Conservation (phyloP, 805 yeast species). For the Lipomyces sp. region DNA sequence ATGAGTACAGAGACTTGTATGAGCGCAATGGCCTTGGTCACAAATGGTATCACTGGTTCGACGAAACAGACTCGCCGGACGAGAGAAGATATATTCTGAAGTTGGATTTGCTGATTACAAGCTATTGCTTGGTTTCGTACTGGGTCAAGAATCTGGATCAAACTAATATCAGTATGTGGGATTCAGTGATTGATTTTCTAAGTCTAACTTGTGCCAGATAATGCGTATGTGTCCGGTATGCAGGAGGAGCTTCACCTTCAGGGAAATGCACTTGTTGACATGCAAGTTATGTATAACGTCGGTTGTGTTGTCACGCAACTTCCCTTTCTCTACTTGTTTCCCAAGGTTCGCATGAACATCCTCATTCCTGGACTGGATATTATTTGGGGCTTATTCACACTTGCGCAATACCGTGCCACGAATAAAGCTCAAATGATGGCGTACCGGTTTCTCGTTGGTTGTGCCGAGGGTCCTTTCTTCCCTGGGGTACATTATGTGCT, state of each 20-base stretch:
- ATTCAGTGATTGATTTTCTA: not conserved
- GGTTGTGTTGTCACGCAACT: conserved; percentile 66
- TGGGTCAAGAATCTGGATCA: conserved; percentile 72
- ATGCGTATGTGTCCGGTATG: conserved; percentile 72
- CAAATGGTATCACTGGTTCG: conserved; percentile 53
- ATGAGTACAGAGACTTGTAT: conserved; percentile 30
- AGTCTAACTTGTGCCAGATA: conserved; percentile 40
- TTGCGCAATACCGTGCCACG: conserved; percentile 57
- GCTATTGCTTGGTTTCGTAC: conserved; percentile 62
- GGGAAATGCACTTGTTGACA: conserved; percentile 65
- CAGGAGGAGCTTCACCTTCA: conserved; percentile 57
- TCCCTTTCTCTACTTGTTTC: conserved; percentile 64
- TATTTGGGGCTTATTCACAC: conserved; percentile 70
- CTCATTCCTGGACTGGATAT: conserved; percentile 62
- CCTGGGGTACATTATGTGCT: conserved; percentile 56
- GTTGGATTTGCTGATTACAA: conserved; percentile 60
- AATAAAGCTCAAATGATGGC: conserved; percentile 60
- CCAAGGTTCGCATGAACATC: conserved; percentile 60
- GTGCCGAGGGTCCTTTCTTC: conserved; percentile 65
- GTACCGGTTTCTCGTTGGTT: conserved; percentile 68
- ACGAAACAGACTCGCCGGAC: conserved; percentile 54
- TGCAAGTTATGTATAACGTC: conserved; percentile 61
- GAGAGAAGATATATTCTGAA: conserved; percentile 56
- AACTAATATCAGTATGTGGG: conserved; percentile 52
- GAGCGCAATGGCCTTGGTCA: conserved; percentile 28